Conservation (phyloP, 2,329 filamentous ascomycete genomes). For the Diplodia scrobiculata region DNA sequence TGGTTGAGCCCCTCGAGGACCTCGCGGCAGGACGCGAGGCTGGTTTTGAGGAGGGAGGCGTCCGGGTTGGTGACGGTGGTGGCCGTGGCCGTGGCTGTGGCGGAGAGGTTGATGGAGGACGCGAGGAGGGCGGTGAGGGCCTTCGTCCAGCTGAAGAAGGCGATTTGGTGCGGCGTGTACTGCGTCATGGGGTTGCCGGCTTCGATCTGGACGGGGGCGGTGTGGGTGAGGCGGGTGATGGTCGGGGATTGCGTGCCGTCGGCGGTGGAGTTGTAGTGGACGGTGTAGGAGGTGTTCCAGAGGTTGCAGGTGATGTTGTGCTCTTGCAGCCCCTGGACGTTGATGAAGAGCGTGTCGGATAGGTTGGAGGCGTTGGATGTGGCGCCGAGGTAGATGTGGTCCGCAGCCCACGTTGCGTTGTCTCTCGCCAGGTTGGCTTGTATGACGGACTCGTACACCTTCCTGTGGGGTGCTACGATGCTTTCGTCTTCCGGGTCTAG, state of each 20-base stretch:
- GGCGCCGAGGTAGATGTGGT: not conserved
- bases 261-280: not conserved
- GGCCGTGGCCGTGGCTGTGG: too few species aligned
- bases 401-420: not conserved
- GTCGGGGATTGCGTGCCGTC: not conserved
- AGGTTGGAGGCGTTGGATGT: not conserved
- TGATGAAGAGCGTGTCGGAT: not conserved
- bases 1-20: not conserved
- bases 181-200: not conserved
- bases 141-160: not conserved
- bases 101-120: not conserved
- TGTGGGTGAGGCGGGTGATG: not conserved
- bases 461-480: not conserved
- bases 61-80: too few species aligned
- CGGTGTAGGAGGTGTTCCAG: conserved; percentile 9
- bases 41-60: not conserved
- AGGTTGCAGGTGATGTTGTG: conserved; percentile 1
- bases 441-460: not conserved
- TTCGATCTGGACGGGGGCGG: not conserved
- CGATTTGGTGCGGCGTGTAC: not conserved
- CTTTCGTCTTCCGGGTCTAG: not conserved
- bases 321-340: not conserved
- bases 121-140: not conserved
- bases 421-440: not conserved
- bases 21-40: not conserved